These are phyloP conservation scores for Mycena vitilis DNA, from an alignment of 768 basidiomycete genomes.

Conservation along the genomic window DNA sequence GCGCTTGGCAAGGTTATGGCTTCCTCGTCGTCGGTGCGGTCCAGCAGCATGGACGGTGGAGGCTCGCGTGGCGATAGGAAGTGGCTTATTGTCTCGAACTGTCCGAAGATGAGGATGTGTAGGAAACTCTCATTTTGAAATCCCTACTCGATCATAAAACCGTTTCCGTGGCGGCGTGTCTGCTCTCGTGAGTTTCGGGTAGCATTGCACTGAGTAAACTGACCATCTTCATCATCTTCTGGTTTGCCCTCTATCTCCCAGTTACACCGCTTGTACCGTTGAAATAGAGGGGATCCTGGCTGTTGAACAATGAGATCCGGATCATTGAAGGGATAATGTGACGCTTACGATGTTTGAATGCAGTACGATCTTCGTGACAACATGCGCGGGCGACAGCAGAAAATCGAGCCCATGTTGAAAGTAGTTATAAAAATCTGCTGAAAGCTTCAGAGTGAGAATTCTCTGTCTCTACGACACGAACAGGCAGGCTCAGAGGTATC, in stretches of 20 bases:
- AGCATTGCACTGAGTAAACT: constrained; percentile 24
- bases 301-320: constrained; percentile 45
- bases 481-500: constrained; percentile 64
- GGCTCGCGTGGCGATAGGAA: constrained; percentile 81
- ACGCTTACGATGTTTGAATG: constrained; percentile 86
- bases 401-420: constrained; percentile 93
- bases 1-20: constrained; percentile 74
- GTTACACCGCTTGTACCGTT: constrained; percentile 90
- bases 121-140: not conserved
- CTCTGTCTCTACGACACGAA: constrained; percentile 39
- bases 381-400: constrained; percentile 76
- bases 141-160: constrained; percentile 74
- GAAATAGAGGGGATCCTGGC: constrained; percentile 92
- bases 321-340: not conserved
- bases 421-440: constrained; percentile 90
- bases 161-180: constrained; percentile 81
- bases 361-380: constrained; percentile 85
- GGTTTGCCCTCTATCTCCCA: constrained; percentile 88
- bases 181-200: constrained; percentile 41
- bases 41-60: constrained; percentile 83
- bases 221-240: constrained; percentile 88
- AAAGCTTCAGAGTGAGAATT: constrained; percentile 19
- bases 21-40: constrained; percentile 83
- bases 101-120: constrained; percentile 3
- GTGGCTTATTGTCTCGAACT: constrained; percentile 85